Evolutionary conservation across 2,329 filamentous ascomycete species (phyloP), one percentile per base, ranked within the genome.

Genomic region (Paramyrothecium sp.): DNA sequence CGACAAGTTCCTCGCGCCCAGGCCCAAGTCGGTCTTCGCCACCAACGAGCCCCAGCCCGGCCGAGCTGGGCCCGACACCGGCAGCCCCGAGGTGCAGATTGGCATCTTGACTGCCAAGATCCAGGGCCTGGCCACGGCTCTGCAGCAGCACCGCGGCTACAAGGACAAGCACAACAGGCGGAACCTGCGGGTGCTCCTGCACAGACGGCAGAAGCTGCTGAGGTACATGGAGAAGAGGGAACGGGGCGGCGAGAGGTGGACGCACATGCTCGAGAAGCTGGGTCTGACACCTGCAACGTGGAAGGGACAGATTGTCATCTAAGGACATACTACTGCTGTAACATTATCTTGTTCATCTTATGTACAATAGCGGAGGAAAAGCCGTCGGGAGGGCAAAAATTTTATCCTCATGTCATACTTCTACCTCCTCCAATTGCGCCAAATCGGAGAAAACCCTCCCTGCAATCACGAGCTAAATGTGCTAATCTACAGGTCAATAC

Each of bases 81-180:
- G 95, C 38, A 96, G 91, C 66, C 91, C 91, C 7, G 95, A 99
- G 76, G 96, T 99, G n/a, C 95, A 99, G 79, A 92, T 96, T 63
- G 93, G 92, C 50, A 96, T 99, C 65, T 75, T 99, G 71, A 99
- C 95, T 3, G 85, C 92, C 57, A 98, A 97, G 82, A 99, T 99
- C 71, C 83, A 91, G 61, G 87, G 89, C 22, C 73, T 99, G 53
- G 88, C 90, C 17, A 82, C 89, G 64, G 87, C 89, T 63, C 75
- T 97, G 54, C 82, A 89, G 68, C 81, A 78, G 47, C 83, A 86
- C 58, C 76, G 80, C 64, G 91, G 89, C 5, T 85, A 89, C 73
- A 92, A 89, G 71, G 95, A 99, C 71, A 97, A 96, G 80, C 85
- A 92, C 72, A 97, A 97, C 78, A 97, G 96, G 84, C 84, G 93